These are phyloP conservation scores for Collybia sordida DNA, from an alignment of 768 basidiomycete genomes.

Conservation along the genomic window DNA sequence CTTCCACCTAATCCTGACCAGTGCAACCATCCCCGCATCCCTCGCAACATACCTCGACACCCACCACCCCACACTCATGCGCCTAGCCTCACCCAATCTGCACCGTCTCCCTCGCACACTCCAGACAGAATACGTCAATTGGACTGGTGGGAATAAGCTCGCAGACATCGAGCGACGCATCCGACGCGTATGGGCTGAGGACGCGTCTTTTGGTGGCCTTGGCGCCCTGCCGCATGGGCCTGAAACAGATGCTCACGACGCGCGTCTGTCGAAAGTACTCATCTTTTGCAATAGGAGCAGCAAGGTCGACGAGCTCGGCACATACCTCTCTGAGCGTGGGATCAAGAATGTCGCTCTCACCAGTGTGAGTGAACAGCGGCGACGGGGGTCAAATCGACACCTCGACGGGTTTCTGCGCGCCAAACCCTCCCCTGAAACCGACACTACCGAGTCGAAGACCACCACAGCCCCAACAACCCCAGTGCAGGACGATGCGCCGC, in stretches of 20 bases:
- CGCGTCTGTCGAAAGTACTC: slow-evolving; percentile 62
- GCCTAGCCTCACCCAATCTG: slow-evolving; percentile 78
- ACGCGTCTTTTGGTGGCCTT: slow-evolving; percentile 33
- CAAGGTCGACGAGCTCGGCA: slow-evolving; percentile 63
- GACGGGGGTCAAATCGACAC: slow-evolving; percentile 71
- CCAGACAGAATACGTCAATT: slow-evolving; percentile 68
- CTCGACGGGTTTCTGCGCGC: slow-evolving; percentile 70
- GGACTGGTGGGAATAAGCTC: slow-evolving; percentile 79
- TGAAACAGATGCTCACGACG: slow-evolving; percentile 9
- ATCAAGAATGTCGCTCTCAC: slow-evolving; percentile 68
- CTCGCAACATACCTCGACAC: slow-evolving; percentile 63
- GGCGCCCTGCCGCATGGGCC: slow-evolving; percentile 9
- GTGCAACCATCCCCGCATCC: slow-evolving; percentile 84
- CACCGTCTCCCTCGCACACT: slow-evolving; percentile 77
- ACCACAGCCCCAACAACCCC: slow-evolving; percentile 5
- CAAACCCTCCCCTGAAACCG: slow-evolving; percentile 10
- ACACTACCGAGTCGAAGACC: slow-evolving; percentile 2
- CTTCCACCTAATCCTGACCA: slow-evolving; percentile 79
- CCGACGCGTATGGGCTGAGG: slow-evolving; percentile 72
- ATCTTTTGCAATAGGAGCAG: slow-evolving; percentile 81
- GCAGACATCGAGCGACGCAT: slow-evolving; percentile 79
- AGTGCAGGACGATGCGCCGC: slow-evolving; percentile 33
- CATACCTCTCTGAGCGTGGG: slow-evolving; percentile 57
- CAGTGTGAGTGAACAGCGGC: slow-evolving; percentile 54
- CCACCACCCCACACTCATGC: slow-evolving; percentile 61